Conservation (phyloP, 176 grass and related monocot genomes). For the Zoysia pacifica region DNA sequence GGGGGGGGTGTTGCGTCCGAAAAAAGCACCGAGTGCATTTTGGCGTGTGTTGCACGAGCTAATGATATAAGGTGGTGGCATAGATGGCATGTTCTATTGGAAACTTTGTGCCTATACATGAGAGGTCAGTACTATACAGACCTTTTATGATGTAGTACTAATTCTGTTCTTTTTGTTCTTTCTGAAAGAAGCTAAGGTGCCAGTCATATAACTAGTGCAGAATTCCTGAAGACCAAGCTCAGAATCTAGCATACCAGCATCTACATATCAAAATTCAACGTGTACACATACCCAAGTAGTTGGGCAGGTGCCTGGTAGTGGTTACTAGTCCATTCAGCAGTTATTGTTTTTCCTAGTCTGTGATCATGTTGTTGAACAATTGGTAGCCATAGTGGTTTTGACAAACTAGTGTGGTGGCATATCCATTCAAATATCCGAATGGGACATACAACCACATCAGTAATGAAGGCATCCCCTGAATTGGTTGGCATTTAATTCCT, state of each 20-base stretch:
- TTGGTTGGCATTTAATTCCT: conserved; percentile 49
- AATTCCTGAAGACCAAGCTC: neutral
- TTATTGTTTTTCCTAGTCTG: conserved; percentile 13
- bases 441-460: conserved; percentile 23
- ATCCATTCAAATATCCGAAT: conserved; percentile 19
- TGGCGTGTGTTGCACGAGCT: no score
- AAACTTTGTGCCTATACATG: neutral
- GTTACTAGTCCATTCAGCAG: conserved; percentile 8
- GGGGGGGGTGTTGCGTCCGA: no score
- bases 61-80: no score
- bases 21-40: no score
- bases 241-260: neutral
- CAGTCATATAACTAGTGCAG: neutral
- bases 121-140: no score
- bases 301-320: neutral
- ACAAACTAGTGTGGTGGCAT: neutral
- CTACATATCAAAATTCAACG: neutral
- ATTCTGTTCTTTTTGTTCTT: neutral
- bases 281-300: neutral
- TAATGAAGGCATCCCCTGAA: conserved; percentile 30
- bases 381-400: neutral
- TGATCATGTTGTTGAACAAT: neutral
- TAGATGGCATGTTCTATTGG: neutral
- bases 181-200: neutral
- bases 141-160: neutral